Evolutionary conservation across 306 rosid species (phyloP), one percentile per base, ranked within the genome.

Genomic region (Lotus japonicus): DNA sequence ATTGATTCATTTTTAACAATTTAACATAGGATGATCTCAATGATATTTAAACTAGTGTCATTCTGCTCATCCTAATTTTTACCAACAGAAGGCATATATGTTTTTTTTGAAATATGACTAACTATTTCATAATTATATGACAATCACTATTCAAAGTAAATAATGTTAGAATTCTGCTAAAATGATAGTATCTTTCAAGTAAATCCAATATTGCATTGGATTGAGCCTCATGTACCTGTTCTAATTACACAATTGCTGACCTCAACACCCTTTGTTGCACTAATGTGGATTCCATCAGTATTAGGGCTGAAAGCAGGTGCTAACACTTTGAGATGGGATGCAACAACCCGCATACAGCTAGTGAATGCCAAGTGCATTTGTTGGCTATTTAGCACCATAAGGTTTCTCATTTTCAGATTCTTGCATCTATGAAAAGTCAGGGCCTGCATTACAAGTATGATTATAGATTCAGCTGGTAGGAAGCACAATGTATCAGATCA

Each of bases 241-340:
- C 83, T 68, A 56, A 92, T 79, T 46, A 82, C 51, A 82, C 85
- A 74, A 8, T 86, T 82, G 61, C 31, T 77, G 73, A 94, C 67
- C 77, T 66, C 77, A 42, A 94, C 66, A 12, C 90, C 77, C 68
- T 28, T 86, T 28, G 94, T 75, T 11, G 81, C 71, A 60, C 97
- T 94, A 42, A 94, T 88, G 82, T 90, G 98, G 77, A 94, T 83
- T 80, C 96, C 98, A 74, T 89, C 98, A 9, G 98, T 92, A 68
- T 92, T 92, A 19, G 98, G 97, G 73, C 98, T 92, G 66, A 14
- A 48, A 52, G 82, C 72, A 62, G 98, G 94, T 1, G 97, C 97
- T 16, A 85, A 75, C 52, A 90, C 88, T 45, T 58, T 65, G 67
- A 92, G 88, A 66, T 76, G 52, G 44, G 96, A 86, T 5, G 79